phyloP scores from a whole-genome alignment of 2,329 filamentous ascomycete species.

The Colletotrichum sp. region DNA sequence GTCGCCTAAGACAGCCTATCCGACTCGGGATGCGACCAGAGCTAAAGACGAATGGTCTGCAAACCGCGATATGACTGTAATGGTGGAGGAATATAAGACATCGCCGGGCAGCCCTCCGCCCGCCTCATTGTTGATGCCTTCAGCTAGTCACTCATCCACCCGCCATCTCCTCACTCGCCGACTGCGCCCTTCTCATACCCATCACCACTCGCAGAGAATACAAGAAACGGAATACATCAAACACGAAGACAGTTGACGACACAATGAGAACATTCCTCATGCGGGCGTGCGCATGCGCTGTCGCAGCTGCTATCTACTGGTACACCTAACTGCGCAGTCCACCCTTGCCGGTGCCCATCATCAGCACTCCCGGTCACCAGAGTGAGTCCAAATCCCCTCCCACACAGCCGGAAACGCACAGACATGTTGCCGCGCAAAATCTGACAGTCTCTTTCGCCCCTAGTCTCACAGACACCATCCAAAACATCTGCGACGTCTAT shows the following conservation, averaged over 20 bases:
- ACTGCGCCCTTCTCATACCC: neutral
- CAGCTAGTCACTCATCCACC: neutral
- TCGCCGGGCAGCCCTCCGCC: neutral
- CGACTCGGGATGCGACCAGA: neutral
- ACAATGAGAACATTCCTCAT: neutral
- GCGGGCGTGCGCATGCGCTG: neutral
- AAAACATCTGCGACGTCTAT: neutral
- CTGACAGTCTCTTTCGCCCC: neutral
- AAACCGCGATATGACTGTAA: neutral
- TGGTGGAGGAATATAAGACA: neutral
- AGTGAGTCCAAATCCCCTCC: neutral
- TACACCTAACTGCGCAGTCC: neutral
- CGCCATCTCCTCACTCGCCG: neutral
- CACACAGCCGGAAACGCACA: neutral
- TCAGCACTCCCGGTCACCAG: neutral
- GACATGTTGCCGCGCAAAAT: neutral
- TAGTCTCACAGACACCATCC: neutral
- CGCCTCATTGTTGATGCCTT: neutral
- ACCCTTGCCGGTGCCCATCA: neutral
- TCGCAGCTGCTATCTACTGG: neutral
- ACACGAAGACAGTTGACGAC: neutral
- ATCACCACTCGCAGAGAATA: neutral
- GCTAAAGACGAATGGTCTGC: neutral
- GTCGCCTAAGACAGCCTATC: neutral
- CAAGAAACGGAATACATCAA: neutral